Conservation (phyloP, 169 alveolate species). For the Eimeria zaria region DNA sequence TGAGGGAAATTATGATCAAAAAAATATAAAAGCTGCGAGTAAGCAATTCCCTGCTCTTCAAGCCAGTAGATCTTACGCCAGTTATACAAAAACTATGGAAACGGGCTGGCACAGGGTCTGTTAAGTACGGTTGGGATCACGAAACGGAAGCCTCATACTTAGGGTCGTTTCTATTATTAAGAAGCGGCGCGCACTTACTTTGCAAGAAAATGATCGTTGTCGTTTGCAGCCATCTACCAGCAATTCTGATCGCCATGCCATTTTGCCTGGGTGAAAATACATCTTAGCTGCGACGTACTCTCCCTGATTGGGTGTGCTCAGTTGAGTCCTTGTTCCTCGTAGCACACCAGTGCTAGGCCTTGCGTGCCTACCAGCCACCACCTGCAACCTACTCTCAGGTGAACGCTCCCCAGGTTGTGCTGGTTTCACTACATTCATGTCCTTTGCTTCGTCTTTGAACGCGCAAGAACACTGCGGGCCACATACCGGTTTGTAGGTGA, state of each 20-base stretch:
- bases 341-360: neutral
- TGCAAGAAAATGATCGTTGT: slow-evolving; percentile 79
- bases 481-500: neutral
- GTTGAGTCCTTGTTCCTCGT: slow-evolving; percentile 11
- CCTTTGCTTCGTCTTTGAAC: neutral
- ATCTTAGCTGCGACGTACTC: slow-evolving; percentile 27
- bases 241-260: slow-evolving; percentile 81
- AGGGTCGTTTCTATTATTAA: neutral
- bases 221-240: slow-evolving; percentile 70
- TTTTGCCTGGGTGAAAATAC: slow-evolving; percentile 56
- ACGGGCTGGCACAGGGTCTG: neutral
- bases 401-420: neutral
- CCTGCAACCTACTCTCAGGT: neutral
- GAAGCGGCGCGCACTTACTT: slow-evolving; percentile 27
- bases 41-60: neutral
- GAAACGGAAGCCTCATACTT: neutral
- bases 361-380: neutral
- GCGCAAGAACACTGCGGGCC: neutral
- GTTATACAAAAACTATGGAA: neutral
- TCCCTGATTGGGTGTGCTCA: neutral
- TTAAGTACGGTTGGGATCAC: neutral
- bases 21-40: neutral
- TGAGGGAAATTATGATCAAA: neutral
- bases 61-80: neutral
- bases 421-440: neutral